Evolutionary conservation across 1,284 basidiomycete species (phyloP).

Genomic region (Coniferiporia sulphurascens): DNA sequence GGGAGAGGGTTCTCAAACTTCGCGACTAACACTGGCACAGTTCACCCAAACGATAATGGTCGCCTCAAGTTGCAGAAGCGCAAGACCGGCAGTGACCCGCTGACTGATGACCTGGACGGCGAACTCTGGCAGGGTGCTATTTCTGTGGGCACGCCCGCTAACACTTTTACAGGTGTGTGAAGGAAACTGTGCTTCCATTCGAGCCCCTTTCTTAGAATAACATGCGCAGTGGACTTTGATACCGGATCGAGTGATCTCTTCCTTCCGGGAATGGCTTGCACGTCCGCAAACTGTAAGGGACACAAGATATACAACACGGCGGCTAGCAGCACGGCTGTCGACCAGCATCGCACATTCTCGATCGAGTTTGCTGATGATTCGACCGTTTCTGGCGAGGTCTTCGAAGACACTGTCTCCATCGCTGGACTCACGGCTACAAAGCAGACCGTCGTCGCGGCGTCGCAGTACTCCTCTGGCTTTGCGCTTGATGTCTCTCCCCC

Average conservation of each 20-base stretch:
- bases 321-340: constrained; percentile 15
- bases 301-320: constrained; percentile 21
- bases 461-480: constrained; percentile 41
- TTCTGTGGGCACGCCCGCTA: constrained; percentile 15
- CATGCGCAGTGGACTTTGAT: constrained; percentile 16
- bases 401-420: constrained; percentile 25
- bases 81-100: constrained; percentile 13
- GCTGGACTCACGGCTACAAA: constrained; percentile 21
- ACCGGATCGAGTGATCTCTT: constrained; percentile 23
- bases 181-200: not conserved
- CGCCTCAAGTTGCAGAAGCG: constrained; percentile 8
- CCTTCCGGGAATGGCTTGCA: constrained; percentile 20
- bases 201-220: not conserved
- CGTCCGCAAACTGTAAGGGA: constrained; percentile 20
- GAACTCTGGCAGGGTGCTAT: constrained; percentile 17
- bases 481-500: constrained; percentile 32
- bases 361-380: constrained; percentile 22
- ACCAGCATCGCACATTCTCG: constrained; percentile 17
- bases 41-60: constrained; percentile 15
- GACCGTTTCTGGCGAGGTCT: constrained; percentile 20
- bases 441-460: constrained; percentile 36
- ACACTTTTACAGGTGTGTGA: constrained; percentile 15
- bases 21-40: constrained; percentile 13
- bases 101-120: constrained; percentile 17
- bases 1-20: constrained; percentile 14